phyloP scores from a whole-genome alignment of 1,284 basidiomycete genomes.

The Ganoderma leucocontextum region DNA sequence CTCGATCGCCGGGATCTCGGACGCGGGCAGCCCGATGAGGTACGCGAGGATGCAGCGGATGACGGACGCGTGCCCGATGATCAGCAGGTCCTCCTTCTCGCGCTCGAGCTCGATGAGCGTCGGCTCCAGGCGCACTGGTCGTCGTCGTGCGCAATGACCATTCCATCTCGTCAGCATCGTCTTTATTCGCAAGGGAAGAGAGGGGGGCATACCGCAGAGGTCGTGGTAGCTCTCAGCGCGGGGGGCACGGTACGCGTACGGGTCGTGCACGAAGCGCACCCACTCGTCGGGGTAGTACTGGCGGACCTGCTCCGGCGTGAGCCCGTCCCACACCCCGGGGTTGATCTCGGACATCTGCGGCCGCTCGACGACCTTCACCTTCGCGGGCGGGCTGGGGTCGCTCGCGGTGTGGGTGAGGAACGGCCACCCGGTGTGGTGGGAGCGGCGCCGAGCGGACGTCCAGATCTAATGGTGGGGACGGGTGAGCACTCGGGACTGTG shows the following conservation, averaged over 20 bases:
- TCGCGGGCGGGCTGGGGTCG: constrained; percentile 41
- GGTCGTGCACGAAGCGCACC: constrained; percentile 91
- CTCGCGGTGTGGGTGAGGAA: constrained; percentile 64
- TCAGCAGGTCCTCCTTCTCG: constrained; percentile 79
- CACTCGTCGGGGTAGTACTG: constrained; percentile 94
- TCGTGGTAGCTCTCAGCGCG: constrained; percentile 96
- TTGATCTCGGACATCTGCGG: constrained; percentile 98
- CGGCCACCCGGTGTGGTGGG: constrained; percentile 96
- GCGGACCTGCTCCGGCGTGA: constrained; percentile 90
- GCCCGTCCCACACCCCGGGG: constrained; percentile 95
- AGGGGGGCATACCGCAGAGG: constrained; percentile 64
- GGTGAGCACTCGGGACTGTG: background rate
- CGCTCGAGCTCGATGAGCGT: constrained; percentile 87
- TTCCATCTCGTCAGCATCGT: constrained; percentile 7
- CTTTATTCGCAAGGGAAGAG: too few species aligned
- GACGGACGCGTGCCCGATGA: constrained; percentile 93
- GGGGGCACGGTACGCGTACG: constrained; percentile 92
- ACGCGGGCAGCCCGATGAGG: constrained; percentile 93
- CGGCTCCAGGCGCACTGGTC: constrained; percentile 78
- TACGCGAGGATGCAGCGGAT: constrained; percentile 94
- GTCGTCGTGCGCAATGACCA: too few species aligned
- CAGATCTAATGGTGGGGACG: constrained; percentile 74
- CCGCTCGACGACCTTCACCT: constrained; percentile 91
- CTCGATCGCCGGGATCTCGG: constrained; percentile 96
- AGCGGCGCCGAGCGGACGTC: constrained; percentile 93